A percentile compares a stretch with the other conserved stretches of the same genome.
Conservation (phyloP, 495 filamentous ascomycete species). For the Talaromyces stipitatus region DNA sequence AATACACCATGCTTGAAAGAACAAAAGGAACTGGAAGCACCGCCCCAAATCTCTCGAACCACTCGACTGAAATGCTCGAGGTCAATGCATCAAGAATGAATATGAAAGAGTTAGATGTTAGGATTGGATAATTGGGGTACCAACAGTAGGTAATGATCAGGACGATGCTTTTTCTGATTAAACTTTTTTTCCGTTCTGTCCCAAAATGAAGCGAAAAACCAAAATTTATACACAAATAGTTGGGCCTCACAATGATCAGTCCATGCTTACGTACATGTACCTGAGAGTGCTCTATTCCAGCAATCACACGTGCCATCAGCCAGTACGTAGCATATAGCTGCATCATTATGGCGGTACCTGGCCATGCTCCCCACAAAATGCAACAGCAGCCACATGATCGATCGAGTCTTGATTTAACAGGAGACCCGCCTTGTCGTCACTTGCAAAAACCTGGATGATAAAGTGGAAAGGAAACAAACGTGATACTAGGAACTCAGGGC, state of each 20-base stretch:
- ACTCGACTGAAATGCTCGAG: background rate
- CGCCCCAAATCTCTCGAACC: background rate
- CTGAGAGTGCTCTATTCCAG: background rate
- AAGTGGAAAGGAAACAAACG: background rate
- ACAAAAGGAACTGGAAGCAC: background rate
- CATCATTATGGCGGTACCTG: background rate
- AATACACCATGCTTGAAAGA: conserved; percentile 7
- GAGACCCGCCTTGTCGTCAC: conserved; percentile 3
- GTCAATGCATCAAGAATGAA: background rate
- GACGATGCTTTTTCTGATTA: background rate
- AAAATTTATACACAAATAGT: conserved; percentile 1
- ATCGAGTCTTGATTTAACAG: background rate
- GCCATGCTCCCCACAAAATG: conserved; percentile 7
- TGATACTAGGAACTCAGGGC: background rate
- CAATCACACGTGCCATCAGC: conserved; percentile 4
- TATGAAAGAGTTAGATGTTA: background rate
- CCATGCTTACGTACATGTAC: conserved; percentile 1
- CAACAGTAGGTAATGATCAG: background rate
- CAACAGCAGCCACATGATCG: conserved; percentile 8
- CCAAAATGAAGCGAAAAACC: background rate
- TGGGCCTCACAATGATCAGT: background rate
- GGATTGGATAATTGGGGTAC: background rate
- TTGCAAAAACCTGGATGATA: background rate
- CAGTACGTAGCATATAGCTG: background rate
- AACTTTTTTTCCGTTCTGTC: background rate